Evolutionary conservation across 2,329 filamentous ascomycete genomes (phyloP), one percentile per base, ranked within the genome.

Genomic region (Hysterium pulicare): DNA sequence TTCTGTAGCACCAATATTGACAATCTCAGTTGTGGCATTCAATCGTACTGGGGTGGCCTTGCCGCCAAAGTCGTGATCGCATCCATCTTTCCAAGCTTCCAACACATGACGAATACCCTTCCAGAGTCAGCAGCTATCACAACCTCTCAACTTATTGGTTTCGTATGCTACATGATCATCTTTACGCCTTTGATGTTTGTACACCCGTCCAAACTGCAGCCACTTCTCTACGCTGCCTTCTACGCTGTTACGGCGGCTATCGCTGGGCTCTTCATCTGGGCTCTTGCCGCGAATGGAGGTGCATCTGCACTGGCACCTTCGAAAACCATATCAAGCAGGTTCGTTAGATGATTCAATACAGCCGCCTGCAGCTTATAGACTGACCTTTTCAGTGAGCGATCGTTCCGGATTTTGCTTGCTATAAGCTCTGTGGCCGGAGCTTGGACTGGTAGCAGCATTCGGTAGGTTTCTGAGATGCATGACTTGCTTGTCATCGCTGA

Each of bases 221-320:
- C 8, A 17, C 8, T 33, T 16, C 15, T 33, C 11, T 33, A n/a
- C 31, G 31, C 15, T n/a, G 11, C 71, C 0, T 75, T 76, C 47
- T 58, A 71, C 30, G 47, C 73, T 15, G 67, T 71, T 5, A 7
- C 15, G 7, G 16, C 15, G 71, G 64, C 35, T 51, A 65, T 4
- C 72, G 71, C 53, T 74, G 70, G 42, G 68, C 67, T 11, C 13
- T 71, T 77, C 61, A 71, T 72, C 32, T 76, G 73, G 74, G 66
- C 72, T 1, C 54, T 75, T 4, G 52, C 66, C 3, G 64, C 64
- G 1, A 72, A 71, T 1, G 62, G 64, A 34, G 73, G 72, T 2
- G 69, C 26, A 9, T n/a, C 26, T n/a, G 26, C n/a, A 71, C 4
- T 73, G 73, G 2, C 59, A 21, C 50, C 61, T 77, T 2, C 70